Evolutionary conservation across 2,329 filamentous ascomycete genomes (phyloP), one percentile per base, ranked within the genome.

Genomic region (Ceratocystis eucalypticola): DNA sequence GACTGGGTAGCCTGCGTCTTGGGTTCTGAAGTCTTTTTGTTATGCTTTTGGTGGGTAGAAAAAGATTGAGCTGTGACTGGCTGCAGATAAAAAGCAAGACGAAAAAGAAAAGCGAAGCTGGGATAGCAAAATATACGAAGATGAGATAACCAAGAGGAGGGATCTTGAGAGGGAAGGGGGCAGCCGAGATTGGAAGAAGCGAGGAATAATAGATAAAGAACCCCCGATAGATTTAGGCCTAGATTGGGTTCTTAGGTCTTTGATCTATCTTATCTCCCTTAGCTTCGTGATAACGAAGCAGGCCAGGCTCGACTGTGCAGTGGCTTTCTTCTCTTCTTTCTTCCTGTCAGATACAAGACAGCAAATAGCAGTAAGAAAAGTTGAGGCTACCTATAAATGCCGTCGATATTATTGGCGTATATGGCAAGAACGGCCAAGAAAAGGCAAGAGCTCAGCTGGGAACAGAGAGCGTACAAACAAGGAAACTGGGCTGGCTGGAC

Each of bases 121-220:
- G 55, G 55, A 59, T 37, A 17, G 17, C 55, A 15, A 57, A 15
- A 5, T 57, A 22, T 17, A 30, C 55, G 1, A 41, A 15, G 46
- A 7, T 20, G 28, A 59, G 55, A 59, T 59, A 33, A 15, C 28
- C 15, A 10, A 59, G 55, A 33, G 55, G 33, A 59, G 48, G 48
- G 48, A 12, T 50, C 7, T 10, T 20, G 4, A 5, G 48, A 22
- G 48, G 48, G 48, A n/a, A 28, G 30, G 55, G 55, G 25, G 28
- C 37, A 59, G 55, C 15, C 55, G 55, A 59, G n/a, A 59, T 59
- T 59, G 55, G 30, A 59, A n/a, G 12, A 59, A 59, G 28, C 20
- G 30, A 37, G 28, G 3, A 30, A 37, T n/a, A 37, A 37, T 37
- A 5, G 55, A 59, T 37, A 59, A n/a, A 30, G 25, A 59, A 37